Evolutionary conservation across 345 rosid genomes (phyloP), one percentile per base, ranked within the genome.

Genomic region (Diplotaxis tenuifolia): DNA sequence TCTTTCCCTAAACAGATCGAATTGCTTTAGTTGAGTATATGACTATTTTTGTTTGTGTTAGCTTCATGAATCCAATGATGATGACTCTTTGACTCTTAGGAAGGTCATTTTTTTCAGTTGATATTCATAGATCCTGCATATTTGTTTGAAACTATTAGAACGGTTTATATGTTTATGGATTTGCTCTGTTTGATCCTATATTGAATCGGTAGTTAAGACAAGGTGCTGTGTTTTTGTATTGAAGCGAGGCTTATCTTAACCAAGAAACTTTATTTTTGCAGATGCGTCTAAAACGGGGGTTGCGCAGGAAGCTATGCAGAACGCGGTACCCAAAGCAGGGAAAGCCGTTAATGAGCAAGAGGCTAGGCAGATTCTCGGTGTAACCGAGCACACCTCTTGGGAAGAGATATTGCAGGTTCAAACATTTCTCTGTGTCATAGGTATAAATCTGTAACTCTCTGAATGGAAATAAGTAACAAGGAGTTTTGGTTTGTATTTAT

Each of bases 361-460:
- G 76, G 99, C 99, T 16, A 77, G 91, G 79, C 96, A 95, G 82
- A 87, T 92, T 82, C 96, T 92, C 38, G 96, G 97, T 32, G 90
- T 92, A 34, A 65, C 87, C 0, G 86, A 89, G 75, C 70, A 81
- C 38, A 77, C 92, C 1, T 32, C 91, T 6, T 95, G 96, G 97
- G 97, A 88, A 74, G 99, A 92, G 75, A 83, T 93, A 58, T 5
- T 88, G 75, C 86, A 86, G 89, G 96, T 76, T 22, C 6, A 58
- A 47, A 34, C n/a, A 15, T 0, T 50, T 42, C 2, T 74, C 16
- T 75, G 29, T 19, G 18, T 59, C 9, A 25, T 71, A 3, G 0
- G 6, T 1, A 58, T 11, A 60, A 23, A 15, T 57, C 11, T 64
- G 22, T 11, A n/a, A 47, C 53, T 29, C 59, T 36, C 45, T 38